Conservation (phyloP, 805 yeast species). For the Saturnispora sanitii region DNA sequence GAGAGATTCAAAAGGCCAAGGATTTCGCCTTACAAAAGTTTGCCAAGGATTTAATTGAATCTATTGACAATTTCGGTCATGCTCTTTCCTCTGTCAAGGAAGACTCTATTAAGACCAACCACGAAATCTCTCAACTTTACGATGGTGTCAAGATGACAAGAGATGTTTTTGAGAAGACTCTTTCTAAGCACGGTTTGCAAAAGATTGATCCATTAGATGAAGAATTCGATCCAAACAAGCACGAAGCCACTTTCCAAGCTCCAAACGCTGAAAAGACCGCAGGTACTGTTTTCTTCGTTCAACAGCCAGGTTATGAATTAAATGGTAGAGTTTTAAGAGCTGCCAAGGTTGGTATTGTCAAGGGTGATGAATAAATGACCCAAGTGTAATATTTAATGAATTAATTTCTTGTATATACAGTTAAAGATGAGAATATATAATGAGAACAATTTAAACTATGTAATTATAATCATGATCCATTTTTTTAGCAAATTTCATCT, state of each 20-base stretch:
- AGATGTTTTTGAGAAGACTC: constrained; percentile 75
- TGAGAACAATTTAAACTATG: constrained; percentile 16
- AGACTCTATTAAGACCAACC: constrained; percentile 47
- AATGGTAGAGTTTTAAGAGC: constrained; percentile 87
- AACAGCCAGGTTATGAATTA: constrained; percentile 79
- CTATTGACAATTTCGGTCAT: constrained; percentile 82
- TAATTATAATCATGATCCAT: constrained; percentile 18
- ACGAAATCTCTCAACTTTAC: constrained; percentile 62
- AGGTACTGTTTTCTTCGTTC: constrained; percentile 87
- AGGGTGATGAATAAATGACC: constrained; percentile 32
- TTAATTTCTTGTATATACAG: constrained; percentile 4
- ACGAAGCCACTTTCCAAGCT: constrained; percentile 86
- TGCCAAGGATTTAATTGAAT: constrained; percentile 81
- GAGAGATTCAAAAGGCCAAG: constrained; percentile 76
- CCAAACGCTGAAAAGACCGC: constrained; percentile 84
- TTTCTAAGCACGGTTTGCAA: constrained; percentile 66
- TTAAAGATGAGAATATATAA: not conserved
- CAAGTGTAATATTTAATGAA: constrained; percentile 2
- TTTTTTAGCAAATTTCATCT: constrained; percentile 20
- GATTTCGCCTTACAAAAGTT: constrained; percentile 89
- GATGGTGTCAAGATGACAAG: constrained; percentile 91
- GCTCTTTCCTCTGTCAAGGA: constrained; percentile 67
- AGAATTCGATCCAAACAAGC: constrained; percentile 80
- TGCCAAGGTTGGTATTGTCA: constrained; percentile 92
- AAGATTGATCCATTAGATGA: constrained; percentile 81